Base-by-base conservation (phyloP, 139 green algal species). In the Spirogloea muscicola region DNA sequence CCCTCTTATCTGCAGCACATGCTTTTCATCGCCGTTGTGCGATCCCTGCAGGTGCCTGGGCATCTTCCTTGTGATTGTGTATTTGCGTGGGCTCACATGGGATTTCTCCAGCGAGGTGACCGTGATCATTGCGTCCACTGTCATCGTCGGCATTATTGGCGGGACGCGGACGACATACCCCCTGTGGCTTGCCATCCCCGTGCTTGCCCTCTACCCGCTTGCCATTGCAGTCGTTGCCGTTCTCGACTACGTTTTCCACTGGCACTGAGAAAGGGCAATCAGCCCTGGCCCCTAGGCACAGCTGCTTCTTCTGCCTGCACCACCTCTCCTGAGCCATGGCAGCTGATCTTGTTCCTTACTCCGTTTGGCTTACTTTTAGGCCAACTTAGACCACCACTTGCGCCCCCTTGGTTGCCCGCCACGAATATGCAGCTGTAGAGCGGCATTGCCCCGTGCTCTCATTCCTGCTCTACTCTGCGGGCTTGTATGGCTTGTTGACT, bases 11-110 rank as follows among this genome's bases (percentile, higher is more conserved):
- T 55, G 16, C 16, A 55, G 16, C 16, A 55, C 44, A 55, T 55
- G 16, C 16, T 55, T 16, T 18, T 55, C 44, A 55, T 55, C 16
- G 16, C 18, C 44, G 18, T 25, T 55, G 18, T n/a, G n/a, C n/a
- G n/a, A n/a, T 49, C 3, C 16, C 21, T 31, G 34, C 65, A 74
- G 65, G 38, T 79, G 84, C 44, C 71, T 91, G 37, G 87, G 86
- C 10, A 69, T 90, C 9, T 91, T 91, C 84, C 60, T 91, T 16
- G 31, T 81, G 29, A 49, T 91, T 34, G 72, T 91, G 21, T 84
- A 87, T 59, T 9, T 81, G 6, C 71, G 77, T 21, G 25, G 41
- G 4, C 55, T 91, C 31, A 42, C 48, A 9, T 91, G 87, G 87
- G 68, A 82, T 3, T 91, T 89, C 78, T 82, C 58, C 18, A 58